phyloP scores from a whole-genome alignment of 148 eudicot genomes.

The Heliosperma pusillum region DNA sequence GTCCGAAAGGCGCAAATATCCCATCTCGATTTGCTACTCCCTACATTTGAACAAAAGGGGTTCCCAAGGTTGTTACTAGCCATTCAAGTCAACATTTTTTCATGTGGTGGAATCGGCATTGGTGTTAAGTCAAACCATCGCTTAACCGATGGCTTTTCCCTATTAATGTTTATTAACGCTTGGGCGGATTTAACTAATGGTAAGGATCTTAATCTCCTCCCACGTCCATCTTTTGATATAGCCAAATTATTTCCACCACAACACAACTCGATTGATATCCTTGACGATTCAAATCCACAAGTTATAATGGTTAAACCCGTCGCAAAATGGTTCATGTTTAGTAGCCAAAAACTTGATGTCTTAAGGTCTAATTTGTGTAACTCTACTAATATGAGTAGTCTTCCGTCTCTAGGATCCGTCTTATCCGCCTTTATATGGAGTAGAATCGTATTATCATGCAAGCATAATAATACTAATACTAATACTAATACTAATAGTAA shows the following conservation, averaged over 20 bases:
- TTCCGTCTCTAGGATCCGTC: constrained; percentile 23
- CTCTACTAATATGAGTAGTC: neutral
- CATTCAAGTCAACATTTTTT: constrained; percentile 1
- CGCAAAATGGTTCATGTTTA: constrained; percentile 32
- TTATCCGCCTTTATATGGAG: constrained; percentile 39
- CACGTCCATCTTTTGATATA: constrained; percentile 7
- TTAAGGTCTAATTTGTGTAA: constrained; percentile 13
- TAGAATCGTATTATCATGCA: constrained; percentile 19
- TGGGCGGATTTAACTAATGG: constrained; percentile 11
- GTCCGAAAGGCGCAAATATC: neutral
- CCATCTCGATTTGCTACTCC: neutral
- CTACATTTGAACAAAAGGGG: neutral
- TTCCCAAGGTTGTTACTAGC: constrained; percentile 5
- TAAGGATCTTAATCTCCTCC: neutral
- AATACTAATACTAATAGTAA: too few species aligned
- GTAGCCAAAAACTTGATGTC: constrained; percentile 14
- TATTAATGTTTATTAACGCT: constrained; percentile 5
- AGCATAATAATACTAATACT: too few species aligned
- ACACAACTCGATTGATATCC: constrained; percentile 2
- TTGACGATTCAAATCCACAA: neutral
- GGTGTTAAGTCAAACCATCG: constrained; percentile 11
- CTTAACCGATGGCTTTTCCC: neutral
- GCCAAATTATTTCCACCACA: constrained; percentile 11
- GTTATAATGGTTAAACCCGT: neutral
- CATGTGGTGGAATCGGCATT: constrained; percentile 10